Evolutionary conservation across 1,139 yeast genomes (phyloP).

Genomic region (Pichia sp.): DNA sequence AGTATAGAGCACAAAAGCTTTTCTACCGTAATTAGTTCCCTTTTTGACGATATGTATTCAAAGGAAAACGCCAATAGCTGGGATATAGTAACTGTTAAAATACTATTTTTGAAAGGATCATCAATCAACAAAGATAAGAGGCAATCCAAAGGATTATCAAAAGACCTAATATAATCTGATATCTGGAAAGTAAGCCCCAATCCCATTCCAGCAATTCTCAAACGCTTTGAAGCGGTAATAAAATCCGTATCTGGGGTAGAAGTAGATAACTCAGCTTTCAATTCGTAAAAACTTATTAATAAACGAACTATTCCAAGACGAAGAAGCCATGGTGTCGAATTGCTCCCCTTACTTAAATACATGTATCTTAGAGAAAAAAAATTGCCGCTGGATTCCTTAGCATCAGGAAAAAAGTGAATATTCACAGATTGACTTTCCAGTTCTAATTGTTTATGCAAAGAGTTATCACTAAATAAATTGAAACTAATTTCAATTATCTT

Average conservation of each 20-base stretch:
- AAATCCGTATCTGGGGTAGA: background rate
- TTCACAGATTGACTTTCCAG: constrained; percentile 29
- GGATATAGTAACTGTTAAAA: background rate
- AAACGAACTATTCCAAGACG: constrained; percentile 34
- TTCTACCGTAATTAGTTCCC: background rate
- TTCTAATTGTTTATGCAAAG: constrained; percentile 23
- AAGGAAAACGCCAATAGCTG: constrained; percentile 18
- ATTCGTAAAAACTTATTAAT: constrained; percentile 31
- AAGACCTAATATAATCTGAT: constrained; percentile 8
- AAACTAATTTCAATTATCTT: constrained; percentile 19
- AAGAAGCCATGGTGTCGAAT: constrained; percentile 36
- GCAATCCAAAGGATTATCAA: constrained; percentile 12
- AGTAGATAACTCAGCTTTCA: constrained; percentile 9
- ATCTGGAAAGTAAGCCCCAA: constrained; percentile 4
- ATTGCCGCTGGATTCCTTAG: too few species aligned
- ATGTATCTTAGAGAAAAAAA: constrained; percentile 36
- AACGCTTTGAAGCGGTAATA: background rate
- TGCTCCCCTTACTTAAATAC: constrained; percentile 26
- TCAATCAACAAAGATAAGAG: constrained; percentile 11
- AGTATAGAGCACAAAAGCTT: background rate
- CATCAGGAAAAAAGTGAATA: constrained; percentile 18
- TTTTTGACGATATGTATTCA: constrained; percentile 14
- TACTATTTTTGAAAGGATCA: background rate
- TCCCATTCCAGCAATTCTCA: constrained; percentile 1
- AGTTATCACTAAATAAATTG: constrained; percentile 18